Conservation (phyloP, 2,329 filamentous ascomycete species). For the Stachybotrys elegans region DNA sequence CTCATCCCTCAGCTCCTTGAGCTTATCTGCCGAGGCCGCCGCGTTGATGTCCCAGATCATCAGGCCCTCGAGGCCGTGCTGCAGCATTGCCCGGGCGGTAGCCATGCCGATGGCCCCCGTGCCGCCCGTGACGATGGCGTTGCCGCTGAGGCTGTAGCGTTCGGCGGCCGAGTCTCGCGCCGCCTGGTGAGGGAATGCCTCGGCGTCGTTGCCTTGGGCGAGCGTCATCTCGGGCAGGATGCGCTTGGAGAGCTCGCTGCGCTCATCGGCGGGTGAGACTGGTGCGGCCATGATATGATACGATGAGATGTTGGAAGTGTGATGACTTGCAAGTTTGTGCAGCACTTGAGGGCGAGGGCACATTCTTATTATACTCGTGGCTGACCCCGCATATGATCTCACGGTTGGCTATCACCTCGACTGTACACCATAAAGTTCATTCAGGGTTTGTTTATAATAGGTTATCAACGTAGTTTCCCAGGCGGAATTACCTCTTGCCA, state of each 20-base stretch:
- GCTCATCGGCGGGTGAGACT: conserved; percentile 6
- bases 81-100: conserved; percentile 59
- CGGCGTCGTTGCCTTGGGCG: conserved; percentile 7
- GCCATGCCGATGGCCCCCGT: conserved; percentile 27
- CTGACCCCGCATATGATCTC: too few relatives aligned
- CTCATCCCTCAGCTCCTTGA: conserved; percentile 9
- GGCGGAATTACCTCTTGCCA: too few relatives aligned
- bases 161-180: conserved; percentile 9
- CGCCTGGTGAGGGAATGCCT: conserved; percentile 1
- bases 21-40: conserved; percentile 26
- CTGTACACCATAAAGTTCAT: too few relatives aligned
- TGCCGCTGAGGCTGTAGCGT: conserved; percentile 26
- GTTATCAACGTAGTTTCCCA: too few relatives aligned
- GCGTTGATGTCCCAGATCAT: conserved; percentile 55
- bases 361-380: too few relatives aligned
- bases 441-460: too few relatives aligned
- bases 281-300: too few relatives aligned
- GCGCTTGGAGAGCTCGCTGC: conserved; percentile 16
- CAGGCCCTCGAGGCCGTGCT: conserved; percentile 58
- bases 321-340: too few relatives aligned
- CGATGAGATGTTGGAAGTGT: too few relatives aligned
- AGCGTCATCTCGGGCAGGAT: conserved; percentile 21
- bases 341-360: too few relatives aligned
- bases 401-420: too few relatives aligned
- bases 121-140: conserved; percentile 45